phyloP scores from a whole-genome alignment of 148 eudicot species.

The Limonium bicolor region DNA sequence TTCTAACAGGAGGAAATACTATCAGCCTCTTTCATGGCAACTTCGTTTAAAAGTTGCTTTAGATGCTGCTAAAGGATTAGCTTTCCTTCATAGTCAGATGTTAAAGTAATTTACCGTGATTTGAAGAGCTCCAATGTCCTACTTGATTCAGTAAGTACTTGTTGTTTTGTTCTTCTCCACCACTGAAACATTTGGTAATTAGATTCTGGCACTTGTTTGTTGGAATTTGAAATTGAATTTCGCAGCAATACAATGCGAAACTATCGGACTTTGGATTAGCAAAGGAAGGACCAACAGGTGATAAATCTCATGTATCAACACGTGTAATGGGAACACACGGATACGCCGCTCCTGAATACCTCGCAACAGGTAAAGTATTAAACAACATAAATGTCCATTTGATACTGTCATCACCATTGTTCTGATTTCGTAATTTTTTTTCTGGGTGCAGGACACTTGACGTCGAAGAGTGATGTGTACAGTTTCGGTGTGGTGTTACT shows the following conservation, averaged over 20 bases:
- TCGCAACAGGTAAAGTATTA: constrained; percentile 96
- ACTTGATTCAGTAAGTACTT: constrained; percentile 51
- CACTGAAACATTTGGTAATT: background rate
- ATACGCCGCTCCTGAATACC: constrained; percentile 86
- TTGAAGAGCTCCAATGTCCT: constrained; percentile 73
- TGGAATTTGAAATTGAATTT: constrained; percentile 1
- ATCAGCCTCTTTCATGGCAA: constrained; percentile 80
- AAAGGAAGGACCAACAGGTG: constrained; percentile 75
- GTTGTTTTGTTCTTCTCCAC: too few species aligned
- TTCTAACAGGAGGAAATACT: constrained; percentile 64
- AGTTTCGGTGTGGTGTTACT: constrained; percentile 83
- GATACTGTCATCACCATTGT: too few species aligned
- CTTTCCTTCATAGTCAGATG: constrained; percentile 62
- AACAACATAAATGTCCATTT: too few species aligned
- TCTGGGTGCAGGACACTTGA: constrained; percentile 69
- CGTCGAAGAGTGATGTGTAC: constrained; percentile 65
- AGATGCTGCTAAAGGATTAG: constrained; percentile 82
- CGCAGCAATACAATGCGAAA: constrained; percentile 69
- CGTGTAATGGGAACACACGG: constrained; percentile 83
- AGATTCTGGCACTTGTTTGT: too few species aligned
- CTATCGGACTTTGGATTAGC: constrained; percentile 88
- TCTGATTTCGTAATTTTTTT: too few species aligned
- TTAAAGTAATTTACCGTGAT: constrained; percentile 76
- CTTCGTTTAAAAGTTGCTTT: constrained; percentile 67
- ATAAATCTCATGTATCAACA: constrained; percentile 74